Base-by-base conservation (phyloP, 2,329 filamentous ascomycete genomes). In the Hawksworthiomyces lignivorus region DNA sequence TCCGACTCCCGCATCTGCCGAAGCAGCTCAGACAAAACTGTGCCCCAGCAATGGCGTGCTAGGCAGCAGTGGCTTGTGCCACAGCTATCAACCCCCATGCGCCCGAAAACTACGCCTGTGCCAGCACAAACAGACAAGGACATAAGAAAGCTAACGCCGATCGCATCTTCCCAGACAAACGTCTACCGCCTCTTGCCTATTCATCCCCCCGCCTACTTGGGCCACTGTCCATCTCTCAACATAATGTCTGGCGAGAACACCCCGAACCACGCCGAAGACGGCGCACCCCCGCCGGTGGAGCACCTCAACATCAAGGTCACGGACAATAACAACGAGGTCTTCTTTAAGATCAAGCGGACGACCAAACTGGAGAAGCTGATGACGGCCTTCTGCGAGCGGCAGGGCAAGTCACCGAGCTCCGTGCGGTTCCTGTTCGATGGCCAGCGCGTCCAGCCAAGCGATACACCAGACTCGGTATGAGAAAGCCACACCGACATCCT, bases 291-390 rank as follows among this genome's bases (percentile, higher is more conserved):
- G 15, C 37, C 48, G 7, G 36, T 37, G 15, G 90, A 97, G 67
- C 92, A 98, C 64, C 73, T 98, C 5, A 98, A 98, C 69, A 97
- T 98, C 69, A 98, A 98, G 64, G 92, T 98, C 12, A 97, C 92
- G 0, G 92, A 98, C 56, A 96, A 94, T 70, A 96, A 96, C 70
- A 98, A 98, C 62, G 92, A 98, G 62, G 90, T 98, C 56, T 98
- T 97, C 65, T 98, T 98, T 74, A 98, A 98, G 74, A 98, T 98
- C 70, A 98, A 98, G 82, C 80, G 89, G 28, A 88, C 84, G 18
- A 98, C 92, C 1, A 86, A 88, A 62, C 77, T 98, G 2, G 92
- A 95, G 69, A 98, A 98, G 72, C 73, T 98, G 42, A 98, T 98
- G 92, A 84, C 87, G 48, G 92, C 92, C 17, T 98, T 97, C 64